Evolutionary conservation across 495 filamentous ascomycete species (phyloP), one percentile per base, ranked within the genome.

Genomic region (Aspergillus cavernicola): DNA sequence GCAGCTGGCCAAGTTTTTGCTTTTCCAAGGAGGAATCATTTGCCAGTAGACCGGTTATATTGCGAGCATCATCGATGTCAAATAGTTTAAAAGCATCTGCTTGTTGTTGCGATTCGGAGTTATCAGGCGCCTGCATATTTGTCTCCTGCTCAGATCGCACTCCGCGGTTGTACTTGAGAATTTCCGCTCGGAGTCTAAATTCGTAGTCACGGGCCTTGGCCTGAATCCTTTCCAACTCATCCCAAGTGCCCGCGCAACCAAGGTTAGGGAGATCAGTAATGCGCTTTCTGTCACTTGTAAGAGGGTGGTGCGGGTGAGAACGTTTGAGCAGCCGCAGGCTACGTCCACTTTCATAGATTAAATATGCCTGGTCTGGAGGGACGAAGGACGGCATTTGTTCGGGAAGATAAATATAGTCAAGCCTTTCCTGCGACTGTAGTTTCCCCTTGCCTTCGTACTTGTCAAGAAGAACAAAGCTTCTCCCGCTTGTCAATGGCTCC

Each of bases 221-320:
- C 51, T 86, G 81, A 32, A 89, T 72, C 36, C 63, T 56, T 45
- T 86, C 81, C 15, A 96, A 83, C 49, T 86, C 81, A 40, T 78
- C 67, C 90, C 92, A 95, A 2, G 82, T 80, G 49, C 87, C 92
- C 29, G 81, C 80, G 86, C 86, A 93, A 23, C 84, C 72, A 11
- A 95, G 67, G 16, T 59, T 66, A 2, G 87, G 85, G 31, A 80
- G 75, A 19, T 73, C 66, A 16, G 72, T 63, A n/a, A 62, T 62
- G 15, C 58, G 61, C 24, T 81, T 66, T 10, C 71, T 62, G 36
- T 78, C 75, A 26, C 71, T 76, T 18, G 82, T 77, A 41, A 97
- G 72, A 0, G 88, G 87, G 66, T 97, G 90, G 6, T 85, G 76
- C n/a, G 89, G 82, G 59, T 91, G 85, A 59, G 87, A 82, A 11